phyloP scores from a whole-genome alignment of 2,329 filamentous ascomycete species.

The Neopestalotiopsis sp. region DNA sequence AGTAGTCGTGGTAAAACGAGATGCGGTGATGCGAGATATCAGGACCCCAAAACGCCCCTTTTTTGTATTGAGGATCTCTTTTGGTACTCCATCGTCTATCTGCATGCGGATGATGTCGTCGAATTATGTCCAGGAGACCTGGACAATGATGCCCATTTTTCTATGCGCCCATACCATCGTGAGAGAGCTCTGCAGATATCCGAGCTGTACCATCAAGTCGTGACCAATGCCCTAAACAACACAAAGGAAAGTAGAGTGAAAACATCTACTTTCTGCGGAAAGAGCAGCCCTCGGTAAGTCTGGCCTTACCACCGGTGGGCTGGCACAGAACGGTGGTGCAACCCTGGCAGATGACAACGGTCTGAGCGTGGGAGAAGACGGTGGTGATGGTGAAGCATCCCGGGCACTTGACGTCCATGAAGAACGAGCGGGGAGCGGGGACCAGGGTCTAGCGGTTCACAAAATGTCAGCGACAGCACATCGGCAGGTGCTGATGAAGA shows the following conservation, averaged over 20 bases:
- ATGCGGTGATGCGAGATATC: slow-evolving; percentile 74
- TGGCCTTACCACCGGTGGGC: slow-evolving; percentile 98
- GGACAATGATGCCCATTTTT: slow-evolving; percentile 36
- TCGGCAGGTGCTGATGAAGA: slow-evolving; percentile 24
- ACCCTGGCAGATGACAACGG: slow-evolving; percentile 99
- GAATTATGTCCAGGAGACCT: slow-evolving; percentile 36
- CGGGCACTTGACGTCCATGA: slow-evolving; percentile 99
- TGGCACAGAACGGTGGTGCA: slow-evolving; percentile 99
- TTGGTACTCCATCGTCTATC: slow-evolving; percentile 74
- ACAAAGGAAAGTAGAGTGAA: slow-evolving; percentile 48
- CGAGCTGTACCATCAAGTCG: slow-evolving; percentile 59
- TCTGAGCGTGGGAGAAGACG: slow-evolving; percentile 99
- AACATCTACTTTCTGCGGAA: slow-evolving; percentile 98
- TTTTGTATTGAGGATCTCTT: slow-evolving; percentile 61
- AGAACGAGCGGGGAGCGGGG: slow-evolving; percentile 96
- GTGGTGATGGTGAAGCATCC: slow-evolving; percentile 99
- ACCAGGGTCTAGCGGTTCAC: slow-evolving; percentile 74
- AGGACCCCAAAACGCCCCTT: slow-evolving; percentile 76
- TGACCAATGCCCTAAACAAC: slow-evolving; percentile 50
- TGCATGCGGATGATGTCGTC: slow-evolving; percentile 51
- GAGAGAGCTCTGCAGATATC: slow-evolving; percentile 59
- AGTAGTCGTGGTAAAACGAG: slow-evolving; percentile 48
- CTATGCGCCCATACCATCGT: slow-evolving; percentile 56
- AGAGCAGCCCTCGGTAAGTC: slow-evolving; percentile 99
- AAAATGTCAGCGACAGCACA: not conserved